Evolutionary conservation across 2,329 filamentous ascomycete species (phyloP).

Genomic region (Sarocladiaceae sp.): DNA sequence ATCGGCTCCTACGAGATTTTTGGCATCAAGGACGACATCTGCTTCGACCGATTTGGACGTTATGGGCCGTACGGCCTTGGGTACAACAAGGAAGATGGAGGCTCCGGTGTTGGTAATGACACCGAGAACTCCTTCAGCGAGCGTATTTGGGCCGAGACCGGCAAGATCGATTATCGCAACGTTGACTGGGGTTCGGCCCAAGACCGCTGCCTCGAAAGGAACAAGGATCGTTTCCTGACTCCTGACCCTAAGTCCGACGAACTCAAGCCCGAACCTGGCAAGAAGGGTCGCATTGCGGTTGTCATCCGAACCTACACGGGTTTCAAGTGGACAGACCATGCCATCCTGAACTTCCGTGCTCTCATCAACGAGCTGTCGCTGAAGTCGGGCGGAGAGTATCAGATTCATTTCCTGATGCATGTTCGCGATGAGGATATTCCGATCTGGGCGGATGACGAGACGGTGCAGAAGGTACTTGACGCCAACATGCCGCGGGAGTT

Average conservation of each 20-base stretch:
- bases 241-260: constrained; percentile 32
- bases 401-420: constrained; percentile 76
- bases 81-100: constrained; percentile 69
- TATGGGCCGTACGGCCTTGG: constrained; percentile 81
- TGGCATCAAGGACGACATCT: constrained; percentile 70
- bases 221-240: constrained; percentile 53
- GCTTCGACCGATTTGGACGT: constrained; percentile 81
- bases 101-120: constrained; percentile 64
- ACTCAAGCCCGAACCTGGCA: constrained; percentile 23
- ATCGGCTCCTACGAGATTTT: constrained; percentile 72
- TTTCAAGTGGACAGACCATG: constrained; percentile 71
- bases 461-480: constrained; percentile 65
- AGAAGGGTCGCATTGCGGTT: constrained; percentile 61
- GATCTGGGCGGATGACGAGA: constrained; percentile 74
- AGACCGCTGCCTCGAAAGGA: constrained; percentile 47
- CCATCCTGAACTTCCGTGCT: constrained; percentile 74
- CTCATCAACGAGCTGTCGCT: constrained; percentile 74
- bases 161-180: constrained; percentile 49
- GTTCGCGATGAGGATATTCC: constrained; percentile 73
- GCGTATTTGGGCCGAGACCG: constrained; percentile 46
- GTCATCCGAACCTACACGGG: constrained; percentile 76
- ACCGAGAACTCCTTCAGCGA: constrained; percentile 64
- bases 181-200: constrained; percentile 52
- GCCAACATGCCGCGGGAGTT: constrained; percentile 66
- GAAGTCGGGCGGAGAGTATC: constrained; percentile 73